Conservation (phyloP, 176 grass and related monocot species). For the Puya raimondii region DNA sequence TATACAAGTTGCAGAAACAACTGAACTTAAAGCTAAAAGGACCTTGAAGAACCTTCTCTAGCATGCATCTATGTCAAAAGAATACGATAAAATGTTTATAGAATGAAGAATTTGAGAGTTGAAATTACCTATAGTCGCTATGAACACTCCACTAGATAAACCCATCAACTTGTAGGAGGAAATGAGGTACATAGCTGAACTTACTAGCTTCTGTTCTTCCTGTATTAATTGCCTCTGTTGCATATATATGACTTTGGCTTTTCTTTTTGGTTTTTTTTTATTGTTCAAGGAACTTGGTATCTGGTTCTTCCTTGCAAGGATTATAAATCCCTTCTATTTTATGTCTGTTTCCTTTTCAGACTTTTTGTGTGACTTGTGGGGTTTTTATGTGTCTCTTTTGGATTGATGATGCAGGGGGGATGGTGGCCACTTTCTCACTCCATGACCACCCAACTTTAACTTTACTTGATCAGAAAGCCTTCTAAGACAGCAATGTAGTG, state of each 20-base stretch:
- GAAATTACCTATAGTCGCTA: background rate
- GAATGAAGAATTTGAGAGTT: no score
- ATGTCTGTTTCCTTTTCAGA: slow-evolving; percentile 23
- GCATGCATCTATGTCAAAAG: no score
- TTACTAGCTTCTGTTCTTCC: background rate
- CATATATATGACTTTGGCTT: background rate
- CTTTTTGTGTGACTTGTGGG: slow-evolving; percentile 16
- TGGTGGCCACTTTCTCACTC: slow-evolving; percentile 45
- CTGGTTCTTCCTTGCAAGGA: slow-evolving; percentile 19
- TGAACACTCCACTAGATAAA: background rate
- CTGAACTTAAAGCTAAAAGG: no score
- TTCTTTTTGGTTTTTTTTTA: background rate
- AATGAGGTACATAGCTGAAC: background rate
- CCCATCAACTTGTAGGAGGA: background rate
- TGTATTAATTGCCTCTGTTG: background rate
- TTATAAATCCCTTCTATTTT: slow-evolving; percentile 4
- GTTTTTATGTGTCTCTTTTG: slow-evolving; percentile 42
- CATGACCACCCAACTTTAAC: slow-evolving; percentile 48
- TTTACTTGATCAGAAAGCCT: slow-evolving; percentile 67
- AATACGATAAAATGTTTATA: no score
- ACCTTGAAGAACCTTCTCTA: no score
- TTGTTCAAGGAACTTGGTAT: slow-evolving; percentile 10
- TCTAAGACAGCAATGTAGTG: slow-evolving; percentile 26
- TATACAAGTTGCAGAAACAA: no score
- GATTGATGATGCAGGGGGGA: slow-evolving; percentile 29